Conservation (phyloP, 805 yeast species). For the Metschnikowia bowlesiae region DNA sequence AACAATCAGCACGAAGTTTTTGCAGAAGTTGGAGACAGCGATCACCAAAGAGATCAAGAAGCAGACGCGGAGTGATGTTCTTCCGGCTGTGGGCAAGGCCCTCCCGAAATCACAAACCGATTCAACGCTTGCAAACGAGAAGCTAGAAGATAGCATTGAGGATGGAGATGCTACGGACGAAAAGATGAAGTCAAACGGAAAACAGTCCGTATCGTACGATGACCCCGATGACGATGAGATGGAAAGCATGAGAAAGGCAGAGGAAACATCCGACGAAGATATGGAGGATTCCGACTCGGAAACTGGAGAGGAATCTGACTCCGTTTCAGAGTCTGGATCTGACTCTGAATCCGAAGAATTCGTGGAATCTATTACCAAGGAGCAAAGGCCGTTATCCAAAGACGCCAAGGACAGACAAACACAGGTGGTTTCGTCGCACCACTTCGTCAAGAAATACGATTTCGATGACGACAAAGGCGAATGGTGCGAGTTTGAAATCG, state of each 20-base stretch:
- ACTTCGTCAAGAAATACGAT: conserved; percentile 71
- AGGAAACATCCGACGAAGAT: conserved; percentile 70
- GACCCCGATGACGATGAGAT: conserved; percentile 94
- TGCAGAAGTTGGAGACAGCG: conserved; percentile 64
- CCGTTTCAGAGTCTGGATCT: conserved; percentile 36
- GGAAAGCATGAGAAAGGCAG: conserved; percentile 83
- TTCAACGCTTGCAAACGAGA: conserved; percentile 23
- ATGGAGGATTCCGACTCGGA: conserved; percentile 29
- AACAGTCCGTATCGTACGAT: conserved; percentile 88
- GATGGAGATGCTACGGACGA: conserved; percentile 63
- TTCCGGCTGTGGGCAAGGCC: conserved; percentile 68
- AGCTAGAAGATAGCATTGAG: conserved; percentile 43
- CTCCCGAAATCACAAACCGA: conserved; percentile 45
- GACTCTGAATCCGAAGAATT: conserved; percentile 23
- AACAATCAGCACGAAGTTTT: conserved; percentile 61
- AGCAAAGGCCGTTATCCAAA: conserved; percentile 39
- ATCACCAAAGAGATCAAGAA: conserved; percentile 79
- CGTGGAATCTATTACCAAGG: conserved; percentile 11
- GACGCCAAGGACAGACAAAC: conserved; percentile 80
- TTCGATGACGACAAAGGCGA: conserved; percentile 85
- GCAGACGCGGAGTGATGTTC: conserved; percentile 58
- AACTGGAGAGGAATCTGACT: conserved; percentile 29
- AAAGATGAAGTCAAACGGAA: conserved; percentile 55
- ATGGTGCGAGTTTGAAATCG: conserved; percentile 90
- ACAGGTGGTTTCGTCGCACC: conserved; percentile 70